Base-by-base conservation (phyloP, 768 basidiomycete genomes). In the Leccinum aurantiacum region DNA sequence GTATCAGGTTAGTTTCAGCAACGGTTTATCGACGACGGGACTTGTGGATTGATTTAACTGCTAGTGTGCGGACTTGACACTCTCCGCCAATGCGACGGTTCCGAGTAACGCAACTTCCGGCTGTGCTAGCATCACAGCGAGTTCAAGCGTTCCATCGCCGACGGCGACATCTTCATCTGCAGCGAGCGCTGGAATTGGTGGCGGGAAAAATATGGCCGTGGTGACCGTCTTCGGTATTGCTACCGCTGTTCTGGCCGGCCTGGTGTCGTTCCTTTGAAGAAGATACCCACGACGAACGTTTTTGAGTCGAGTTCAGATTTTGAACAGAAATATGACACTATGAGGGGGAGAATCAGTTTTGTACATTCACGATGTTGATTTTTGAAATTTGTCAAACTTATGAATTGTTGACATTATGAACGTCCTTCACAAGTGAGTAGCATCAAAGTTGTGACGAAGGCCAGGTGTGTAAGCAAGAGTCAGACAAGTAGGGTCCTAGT, bases 61-160 rank as follows among this genome's bases (percentile, higher is more conserved):
- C 13, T 67, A 93, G 89, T 95, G 92, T 69, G 82, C 93, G 38
- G 93, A 95, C 74, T 71, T 95, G 65, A 86, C 87, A 19, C 76
- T 95, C 33, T 81, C 85, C 46, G 80, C 76, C 19, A 80, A 71
- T 66, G 78, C 78, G 62, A 80, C 77, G 17, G 75, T 84, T 33
- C 79, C 85, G 1, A 75, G 80, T 35, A 80, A 76, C 57, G 68
- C 77, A 33, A 68, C 70, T 3, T 63, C 65, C 19, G 44, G 53
- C 13, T 79, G 80, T 69, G 55, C 73, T 15, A 79, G 76, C 54
- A 64, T 74, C 33, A 74, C 71, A 27, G 58, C 71, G 15, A 62
- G 54, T 57, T 22, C 31, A 59, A 8, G 33, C 54, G 47, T 60
- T 27, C 52, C 63, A 37, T 52, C 60, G 11, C 60, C 70, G 4